Conservation (phyloP, 768 basidiomycete species). For the Coprinopsis cinerea region DNA sequence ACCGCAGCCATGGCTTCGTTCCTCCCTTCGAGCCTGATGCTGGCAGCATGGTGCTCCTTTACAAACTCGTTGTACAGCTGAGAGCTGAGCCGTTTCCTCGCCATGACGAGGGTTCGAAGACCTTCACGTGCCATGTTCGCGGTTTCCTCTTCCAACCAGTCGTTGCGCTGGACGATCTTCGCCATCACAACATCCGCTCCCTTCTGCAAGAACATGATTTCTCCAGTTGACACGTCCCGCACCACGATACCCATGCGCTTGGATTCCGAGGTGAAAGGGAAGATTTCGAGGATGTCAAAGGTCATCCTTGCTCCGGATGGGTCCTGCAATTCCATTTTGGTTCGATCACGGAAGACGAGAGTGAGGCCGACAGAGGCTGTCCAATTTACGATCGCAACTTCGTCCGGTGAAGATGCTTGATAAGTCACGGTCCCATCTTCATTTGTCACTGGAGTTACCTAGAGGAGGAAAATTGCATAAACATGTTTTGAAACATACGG, state of each 20-base stretch:
- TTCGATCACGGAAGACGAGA: constrained; percentile 84
- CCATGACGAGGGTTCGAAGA: constrained; percentile 89
- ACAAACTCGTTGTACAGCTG: constrained; percentile 75
- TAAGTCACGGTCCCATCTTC: constrained; percentile 95
- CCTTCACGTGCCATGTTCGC: constrained; percentile 99
- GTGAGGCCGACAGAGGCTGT: constrained; percentile 92
- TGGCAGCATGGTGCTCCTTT: constrained; percentile 65
- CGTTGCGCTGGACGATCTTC: constrained; percentile 90
- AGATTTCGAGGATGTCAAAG: constrained; percentile 89
- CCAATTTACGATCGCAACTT: constrained; percentile 98
- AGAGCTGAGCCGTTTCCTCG: constrained; percentile 64
- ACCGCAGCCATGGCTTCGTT: constrained; percentile 77
- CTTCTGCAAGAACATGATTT: constrained; percentile 90
- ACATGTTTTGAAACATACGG: background rate
- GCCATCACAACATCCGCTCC: constrained; percentile 99
- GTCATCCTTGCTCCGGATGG: constrained; percentile 56
- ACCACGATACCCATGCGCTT: constrained; percentile 99
- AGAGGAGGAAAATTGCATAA: constrained; percentile 1
- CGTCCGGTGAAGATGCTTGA: constrained; percentile 97
- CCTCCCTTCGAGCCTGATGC: constrained; percentile 69
- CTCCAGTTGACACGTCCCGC: constrained; percentile 66
- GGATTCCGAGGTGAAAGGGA: constrained; percentile 97
- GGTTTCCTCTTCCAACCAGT: constrained; percentile 98
- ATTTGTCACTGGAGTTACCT: constrained; percentile 95
- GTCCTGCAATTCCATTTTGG: constrained; percentile 77